Percentiles rank a stretch among this genome's conserved stretches.
Conservation (phyloP, 1,284 basidiomycete genomes). For the Waitea zeae region DNA sequence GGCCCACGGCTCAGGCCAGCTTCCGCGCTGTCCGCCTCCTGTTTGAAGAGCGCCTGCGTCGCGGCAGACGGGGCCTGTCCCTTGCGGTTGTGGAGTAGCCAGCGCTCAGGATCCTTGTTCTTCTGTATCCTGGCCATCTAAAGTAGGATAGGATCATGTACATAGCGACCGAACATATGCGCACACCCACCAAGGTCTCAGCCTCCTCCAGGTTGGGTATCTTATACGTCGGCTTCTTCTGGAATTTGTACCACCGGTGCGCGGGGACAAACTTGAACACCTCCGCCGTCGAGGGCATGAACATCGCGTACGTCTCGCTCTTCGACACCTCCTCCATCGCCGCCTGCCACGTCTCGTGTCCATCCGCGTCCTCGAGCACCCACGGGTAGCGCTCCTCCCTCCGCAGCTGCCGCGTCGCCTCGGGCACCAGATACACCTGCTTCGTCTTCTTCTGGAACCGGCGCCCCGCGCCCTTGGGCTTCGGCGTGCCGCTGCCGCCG, state of each 20-base stretch:
- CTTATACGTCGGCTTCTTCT: constrained; percentile 61
- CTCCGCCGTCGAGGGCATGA: constrained; percentile 49
- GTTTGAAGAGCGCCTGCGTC: constrained; percentile 50
- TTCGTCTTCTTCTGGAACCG: constrained; percentile 74
- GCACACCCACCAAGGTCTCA: constrained; percentile 42
- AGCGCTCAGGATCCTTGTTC: constrained; percentile 56
- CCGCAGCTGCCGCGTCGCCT: constrained; percentile 28
- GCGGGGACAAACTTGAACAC: constrained; percentile 77
- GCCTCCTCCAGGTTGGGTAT: constrained; percentile 56
- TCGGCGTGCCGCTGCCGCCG: constrained; percentile 24
- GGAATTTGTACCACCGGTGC: constrained; percentile 82
- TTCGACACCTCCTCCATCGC: constrained; percentile 63
- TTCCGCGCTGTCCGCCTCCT: constrained; percentile 22
- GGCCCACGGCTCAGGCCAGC: constrained; percentile 41
- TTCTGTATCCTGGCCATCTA: constrained; percentile 37
- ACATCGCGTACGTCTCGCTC: constrained; percentile 22
- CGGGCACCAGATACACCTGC: constrained; percentile 53
- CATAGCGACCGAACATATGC: constrained; percentile 5
- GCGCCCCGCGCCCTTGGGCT: constrained; percentile 39
- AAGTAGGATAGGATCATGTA: not conserved
- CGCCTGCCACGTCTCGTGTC: constrained; percentile 60
- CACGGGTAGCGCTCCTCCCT: constrained; percentile 78
- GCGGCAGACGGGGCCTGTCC: constrained; percentile 38
- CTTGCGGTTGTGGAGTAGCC: constrained; percentile 41
- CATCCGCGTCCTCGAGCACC: constrained; percentile 67